phyloP scores from a whole-genome alignment of 257 asterid species.

The Nicotiana noctiflora region DNA sequence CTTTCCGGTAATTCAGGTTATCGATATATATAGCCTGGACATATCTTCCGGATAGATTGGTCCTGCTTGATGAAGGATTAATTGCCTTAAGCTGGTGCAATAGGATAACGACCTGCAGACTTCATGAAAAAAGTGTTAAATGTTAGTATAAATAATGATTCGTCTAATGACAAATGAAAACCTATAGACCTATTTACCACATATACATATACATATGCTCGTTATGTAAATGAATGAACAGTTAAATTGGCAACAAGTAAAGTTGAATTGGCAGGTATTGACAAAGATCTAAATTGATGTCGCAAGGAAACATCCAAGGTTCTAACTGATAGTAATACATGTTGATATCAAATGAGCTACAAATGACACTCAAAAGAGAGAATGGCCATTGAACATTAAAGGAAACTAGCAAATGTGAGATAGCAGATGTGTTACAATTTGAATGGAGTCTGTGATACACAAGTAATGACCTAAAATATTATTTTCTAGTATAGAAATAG shows the following conservation, averaged over 20 bases:
- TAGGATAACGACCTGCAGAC: conserved; percentile 74
- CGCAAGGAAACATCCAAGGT: conserved; percentile 1
- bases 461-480: not conserved
- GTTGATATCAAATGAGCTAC: not conserved
- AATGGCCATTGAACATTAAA: not conserved
- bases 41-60: conserved; percentile 70
- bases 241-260: not conserved
- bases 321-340: not conserved
- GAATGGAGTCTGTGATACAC: not conserved
- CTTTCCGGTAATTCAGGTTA: conserved; percentile 48
- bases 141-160: not conserved
- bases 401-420: not conserved
- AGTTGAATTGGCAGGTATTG: not conserved
- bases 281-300: not conserved
- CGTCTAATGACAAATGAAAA: not conserved
- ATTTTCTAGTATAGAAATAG: not conserved
- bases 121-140: not conserved
- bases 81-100: conserved; percentile 83
- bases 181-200: too few species aligned
- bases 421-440: not conserved
- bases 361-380: not conserved
- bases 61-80: conserved; percentile 70
- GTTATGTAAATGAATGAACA: too few species aligned
- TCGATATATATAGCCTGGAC: conserved; percentile 81
- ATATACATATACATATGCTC: too few species aligned